These are phyloP conservation scores for Scorias spongiosa DNA, from an alignment of 2,329 filamentous ascomycete genomes.

Conservation along the genomic window DNA sequence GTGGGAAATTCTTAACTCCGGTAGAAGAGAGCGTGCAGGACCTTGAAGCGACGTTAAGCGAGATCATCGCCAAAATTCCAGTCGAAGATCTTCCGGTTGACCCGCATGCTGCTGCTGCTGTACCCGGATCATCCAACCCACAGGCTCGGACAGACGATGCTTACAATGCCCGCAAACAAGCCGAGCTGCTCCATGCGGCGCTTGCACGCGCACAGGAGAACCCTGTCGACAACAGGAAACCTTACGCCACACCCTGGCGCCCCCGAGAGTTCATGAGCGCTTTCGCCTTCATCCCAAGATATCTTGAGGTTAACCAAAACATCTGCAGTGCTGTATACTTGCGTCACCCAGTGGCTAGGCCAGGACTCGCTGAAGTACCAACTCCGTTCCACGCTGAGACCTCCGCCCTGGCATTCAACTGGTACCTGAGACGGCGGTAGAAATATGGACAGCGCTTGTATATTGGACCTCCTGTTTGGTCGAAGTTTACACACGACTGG, in stretches of 20 bases:
- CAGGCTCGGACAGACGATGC: conserved; percentile 29
- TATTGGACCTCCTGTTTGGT: not conserved
- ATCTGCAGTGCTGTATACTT: conserved; percentile 93
- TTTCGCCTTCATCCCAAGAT: conserved; percentile 88
- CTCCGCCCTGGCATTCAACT: conserved; percentile 77
- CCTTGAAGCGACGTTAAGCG: conserved; percentile 21
- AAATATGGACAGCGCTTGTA: not conserved
- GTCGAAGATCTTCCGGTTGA: conserved; percentile 15
- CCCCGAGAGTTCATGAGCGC: conserved; percentile 76
- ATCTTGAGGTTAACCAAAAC: conserved; percentile 95
- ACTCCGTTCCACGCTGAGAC: conserved; percentile 59
- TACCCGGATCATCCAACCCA: conserved; percentile 10
- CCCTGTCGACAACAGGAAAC: conserved; percentile 59
- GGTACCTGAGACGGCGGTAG: conserved; percentile 77
- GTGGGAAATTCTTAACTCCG: conserved; percentile 5
- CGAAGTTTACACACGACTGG: too few species aligned
- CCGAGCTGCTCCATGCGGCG: conserved; percentile 38
- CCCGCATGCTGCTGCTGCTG: conserved; percentile 2
- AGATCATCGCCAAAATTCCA: conserved; percentile 30
- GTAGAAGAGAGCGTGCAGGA: conserved; percentile 13
- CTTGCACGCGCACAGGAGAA: conserved; percentile 54
- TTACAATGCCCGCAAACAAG: conserved; percentile 40
- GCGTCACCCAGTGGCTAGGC: conserved; percentile 78
- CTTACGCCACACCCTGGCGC: conserved; percentile 82
- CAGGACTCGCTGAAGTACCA: conserved; percentile 58